These are phyloP conservation scores for Verticillium nubilum DNA, from an alignment of 2,329 filamentous ascomycete genomes.

Conservation along the genomic window DNA sequence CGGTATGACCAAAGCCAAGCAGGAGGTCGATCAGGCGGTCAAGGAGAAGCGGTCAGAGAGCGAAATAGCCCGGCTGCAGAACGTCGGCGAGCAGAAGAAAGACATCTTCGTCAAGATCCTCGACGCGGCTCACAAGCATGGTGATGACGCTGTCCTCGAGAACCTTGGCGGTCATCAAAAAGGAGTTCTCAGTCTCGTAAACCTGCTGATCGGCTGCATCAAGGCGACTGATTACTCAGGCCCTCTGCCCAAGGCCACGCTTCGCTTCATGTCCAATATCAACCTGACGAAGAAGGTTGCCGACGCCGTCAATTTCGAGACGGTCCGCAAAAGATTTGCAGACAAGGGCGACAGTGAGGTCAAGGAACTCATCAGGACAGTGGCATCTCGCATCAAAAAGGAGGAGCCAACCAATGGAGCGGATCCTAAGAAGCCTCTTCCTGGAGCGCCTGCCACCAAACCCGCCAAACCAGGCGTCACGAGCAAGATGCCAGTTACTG, in stretches of 20 bases:
- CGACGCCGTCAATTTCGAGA: conserved; percentile 61
- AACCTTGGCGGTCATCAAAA: conserved; percentile 54
- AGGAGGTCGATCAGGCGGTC: conserved; percentile 35
- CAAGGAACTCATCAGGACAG: conserved; percentile 54
- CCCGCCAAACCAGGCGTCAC: conserved; percentile 19
- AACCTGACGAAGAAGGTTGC: conserved; percentile 57
- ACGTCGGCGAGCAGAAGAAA: conserved; percentile 36
- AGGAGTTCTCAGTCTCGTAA: conserved; percentile 48
- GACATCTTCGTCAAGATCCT: conserved; percentile 45
- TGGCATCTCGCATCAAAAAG: conserved; percentile 42
- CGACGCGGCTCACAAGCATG: conserved; percentile 47
- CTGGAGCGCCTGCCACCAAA: conserved; percentile 9
- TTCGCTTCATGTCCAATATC: conserved; percentile 56
- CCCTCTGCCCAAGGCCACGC: conserved; percentile 47
- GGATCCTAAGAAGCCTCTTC: conserved; percentile 15
- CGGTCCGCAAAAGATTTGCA: conserved; percentile 56
- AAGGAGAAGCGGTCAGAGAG: conserved; percentile 31
- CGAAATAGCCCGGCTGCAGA: conserved; percentile 31
- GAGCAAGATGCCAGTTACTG: conserved; percentile 21
- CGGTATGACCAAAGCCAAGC: conserved; percentile 41
- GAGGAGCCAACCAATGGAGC: conserved; percentile 19
- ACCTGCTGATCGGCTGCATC: conserved; percentile 48
- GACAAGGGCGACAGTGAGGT: conserved; percentile 62
- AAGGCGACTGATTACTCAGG: conserved; percentile 47
- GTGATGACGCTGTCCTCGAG: conserved; percentile 49